Evolutionary conservation across 2,329 filamentous ascomycete genomes (phyloP).

Genomic region (Helminthosporium solani): DNA sequence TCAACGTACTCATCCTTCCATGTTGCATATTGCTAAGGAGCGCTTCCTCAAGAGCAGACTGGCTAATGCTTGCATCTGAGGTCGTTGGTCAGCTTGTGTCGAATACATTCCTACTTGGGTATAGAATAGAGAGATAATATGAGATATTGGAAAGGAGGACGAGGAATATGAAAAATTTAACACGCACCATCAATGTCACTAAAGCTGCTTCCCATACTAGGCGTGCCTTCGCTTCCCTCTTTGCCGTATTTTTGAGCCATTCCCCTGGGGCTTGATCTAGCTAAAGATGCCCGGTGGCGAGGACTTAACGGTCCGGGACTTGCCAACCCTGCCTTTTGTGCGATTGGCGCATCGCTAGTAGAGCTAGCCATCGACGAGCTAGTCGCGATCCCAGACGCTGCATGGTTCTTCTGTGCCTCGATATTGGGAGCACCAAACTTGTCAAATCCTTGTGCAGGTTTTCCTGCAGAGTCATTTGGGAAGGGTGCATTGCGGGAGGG

Average conservation of each 20-base stretch:
- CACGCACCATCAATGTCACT: constrained; percentile 74
- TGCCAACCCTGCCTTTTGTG: constrained; percentile 16
- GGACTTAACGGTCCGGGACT: constrained; percentile 47
- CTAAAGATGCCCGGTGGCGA: constrained; percentile 59
- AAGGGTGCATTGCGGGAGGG: background rate
- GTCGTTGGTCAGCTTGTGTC: constrained; percentile 8
- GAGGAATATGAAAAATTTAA: background rate
- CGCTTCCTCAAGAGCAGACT: constrained; percentile 77
- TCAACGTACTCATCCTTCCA: constrained; percentile 67
- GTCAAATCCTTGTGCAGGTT: background rate
- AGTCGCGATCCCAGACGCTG: constrained; percentile 17
- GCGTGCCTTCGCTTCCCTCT: constrained; percentile 39
- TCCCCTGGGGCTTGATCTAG: constrained; percentile 56
- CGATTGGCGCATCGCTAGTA: constrained; percentile 31
- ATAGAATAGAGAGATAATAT: background rate
- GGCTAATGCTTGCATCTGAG: constrained; percentile 74
- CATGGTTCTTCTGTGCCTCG: constrained; percentile 14
- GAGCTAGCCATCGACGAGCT: constrained; percentile 58
- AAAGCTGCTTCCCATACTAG: constrained; percentile 69
- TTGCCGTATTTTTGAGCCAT: constrained; percentile 18
- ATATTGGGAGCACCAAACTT: background rate
- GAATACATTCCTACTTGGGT: background rate
- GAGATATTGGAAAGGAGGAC: background rate
- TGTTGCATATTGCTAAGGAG: constrained; percentile 71
- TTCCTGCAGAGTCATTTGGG: background rate